Conservation (phyloP, 2,329 filamentous ascomycete species). For the Xylariaceae sp. region DNA sequence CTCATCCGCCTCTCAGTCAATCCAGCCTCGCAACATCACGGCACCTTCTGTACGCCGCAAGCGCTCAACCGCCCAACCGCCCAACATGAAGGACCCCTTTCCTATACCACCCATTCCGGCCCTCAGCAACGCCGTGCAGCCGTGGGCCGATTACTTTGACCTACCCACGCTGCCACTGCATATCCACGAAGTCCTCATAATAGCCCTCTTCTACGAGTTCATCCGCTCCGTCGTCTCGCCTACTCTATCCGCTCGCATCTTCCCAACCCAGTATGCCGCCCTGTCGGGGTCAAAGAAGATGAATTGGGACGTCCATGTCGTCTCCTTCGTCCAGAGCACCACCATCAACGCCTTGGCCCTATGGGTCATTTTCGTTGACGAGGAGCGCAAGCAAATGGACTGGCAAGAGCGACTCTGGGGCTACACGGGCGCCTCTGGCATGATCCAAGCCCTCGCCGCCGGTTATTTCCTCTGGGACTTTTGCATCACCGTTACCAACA, state of each 20-base stretch:
- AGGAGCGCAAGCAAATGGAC: slow-evolving; percentile 61
- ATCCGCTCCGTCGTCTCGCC: slow-evolving; percentile 65
- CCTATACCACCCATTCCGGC: slow-evolving; percentile 56
- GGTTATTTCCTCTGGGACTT: slow-evolving; percentile 87
- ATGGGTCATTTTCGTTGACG: slow-evolving; percentile 64
- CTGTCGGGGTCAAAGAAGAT: slow-evolving; percentile 60
- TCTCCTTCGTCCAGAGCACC: slow-evolving; percentile 72
- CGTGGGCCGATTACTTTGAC: slow-evolving; percentile 55
- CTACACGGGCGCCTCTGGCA: slow-evolving; percentile 64
- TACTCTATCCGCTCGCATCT: slow-evolving; percentile 54
- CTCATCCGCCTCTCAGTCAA: neutral
- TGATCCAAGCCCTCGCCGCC: slow-evolving; percentile 69
- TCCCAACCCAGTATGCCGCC: slow-evolving; percentile 56
- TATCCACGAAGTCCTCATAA: slow-evolving; percentile 67
- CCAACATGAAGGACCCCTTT: slow-evolving; percentile 66
- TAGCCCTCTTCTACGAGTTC: slow-evolving; percentile 62
- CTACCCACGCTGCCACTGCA: slow-evolving; percentile 67
- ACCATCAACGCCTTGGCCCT: slow-evolving; percentile 69
- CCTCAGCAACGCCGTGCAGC: slow-evolving; percentile 52
- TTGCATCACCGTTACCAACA: slow-evolving; percentile 59
- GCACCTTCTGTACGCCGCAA: neutral
- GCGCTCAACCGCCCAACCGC: slow-evolving; percentile 17
- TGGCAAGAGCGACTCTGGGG: slow-evolving; percentile 68
- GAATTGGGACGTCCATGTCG: slow-evolving; percentile 83
- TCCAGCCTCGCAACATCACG: neutral